Conservation (phyloP, 2,329 filamentous ascomycete genomes). For the Monilinia laxa region DNA sequence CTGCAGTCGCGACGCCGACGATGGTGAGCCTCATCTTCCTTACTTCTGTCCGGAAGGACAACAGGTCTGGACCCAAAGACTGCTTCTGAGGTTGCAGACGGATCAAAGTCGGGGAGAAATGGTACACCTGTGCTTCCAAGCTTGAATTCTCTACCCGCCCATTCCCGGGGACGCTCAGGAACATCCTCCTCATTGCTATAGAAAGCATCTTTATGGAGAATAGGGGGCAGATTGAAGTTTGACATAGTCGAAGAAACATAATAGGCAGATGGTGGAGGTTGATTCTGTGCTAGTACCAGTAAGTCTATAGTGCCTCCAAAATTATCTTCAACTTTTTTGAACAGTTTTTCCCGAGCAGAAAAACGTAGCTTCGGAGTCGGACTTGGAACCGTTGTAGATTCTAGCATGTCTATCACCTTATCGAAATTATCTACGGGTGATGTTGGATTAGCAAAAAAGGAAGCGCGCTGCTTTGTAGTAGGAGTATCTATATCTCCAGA, state of each 20-base stretch:
- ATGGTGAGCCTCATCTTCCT: constrained; percentile 52
- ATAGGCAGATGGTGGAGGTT: constrained; percentile 44
- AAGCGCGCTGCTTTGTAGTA: background rate
- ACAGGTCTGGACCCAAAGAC: constrained; percentile 54
- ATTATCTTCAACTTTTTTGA: background rate
- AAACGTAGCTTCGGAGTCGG: background rate
- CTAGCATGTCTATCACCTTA: background rate
- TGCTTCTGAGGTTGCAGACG: constrained; percentile 55
- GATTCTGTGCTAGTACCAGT: constrained; percentile 1
- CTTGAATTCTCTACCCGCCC: constrained; percentile 83
- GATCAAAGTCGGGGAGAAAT: constrained; percentile 77
- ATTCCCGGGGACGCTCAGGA: constrained; percentile 73
- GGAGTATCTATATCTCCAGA: constrained; percentile 44
- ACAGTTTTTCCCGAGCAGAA: background rate
- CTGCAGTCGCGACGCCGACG: constrained; percentile 57
- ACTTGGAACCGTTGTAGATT: background rate
- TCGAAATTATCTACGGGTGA: background rate
- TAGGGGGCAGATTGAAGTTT: constrained; percentile 58
- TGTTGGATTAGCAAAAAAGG: constrained; percentile 1
- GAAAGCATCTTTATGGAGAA: constrained; percentile 81
- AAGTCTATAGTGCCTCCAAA: background rate
- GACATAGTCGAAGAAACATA: constrained; percentile 58
- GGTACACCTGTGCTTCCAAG: constrained; percentile 73
- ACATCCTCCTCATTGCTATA: constrained; percentile 85
- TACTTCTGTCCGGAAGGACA: constrained; percentile 49